A percentile compares a stretch with the other conserved stretches of the same genome.
Evolutionary conservation across 768 basidiomycete genomes (phyloP).

Genomic region (Rhodocollybia butyracea): DNA sequence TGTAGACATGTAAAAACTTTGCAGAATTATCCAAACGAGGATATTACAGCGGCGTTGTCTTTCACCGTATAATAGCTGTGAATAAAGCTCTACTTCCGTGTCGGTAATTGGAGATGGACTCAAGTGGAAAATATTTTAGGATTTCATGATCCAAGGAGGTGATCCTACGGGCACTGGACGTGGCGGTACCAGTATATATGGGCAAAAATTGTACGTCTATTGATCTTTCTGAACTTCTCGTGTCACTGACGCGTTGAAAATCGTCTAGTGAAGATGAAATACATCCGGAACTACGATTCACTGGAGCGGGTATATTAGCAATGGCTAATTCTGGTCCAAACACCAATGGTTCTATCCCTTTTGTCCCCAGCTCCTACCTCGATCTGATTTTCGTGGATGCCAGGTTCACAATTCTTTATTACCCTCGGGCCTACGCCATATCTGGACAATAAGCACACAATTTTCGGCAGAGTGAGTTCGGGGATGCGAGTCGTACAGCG

Average conservation of each 20-base stretch:
- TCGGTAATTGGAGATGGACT: background rate
- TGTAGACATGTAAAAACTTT: slow-evolving; percentile 93
- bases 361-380: slow-evolving; percentile 15
- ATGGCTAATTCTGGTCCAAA: slow-evolving; percentile 99
- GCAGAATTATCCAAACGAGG: slow-evolving; percentile 85
- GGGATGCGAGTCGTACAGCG: slow-evolving; percentile 93
- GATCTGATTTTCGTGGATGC: slow-evolving; percentile 55
- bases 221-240: background rate
- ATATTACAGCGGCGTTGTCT: slow-evolving; percentile 88
- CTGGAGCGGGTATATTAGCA: slow-evolving; percentile 7
- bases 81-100: slow-evolving; percentile 16
- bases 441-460: slow-evolving; percentile 82
- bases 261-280: slow-evolving; percentile 71
- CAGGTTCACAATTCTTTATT: slow-evolving; percentile 93
- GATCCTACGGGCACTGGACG: slow-evolving; percentile 74
- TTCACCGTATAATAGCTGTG: slow-evolving; percentile 90
- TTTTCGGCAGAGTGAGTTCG: slow-evolving; percentile 84
- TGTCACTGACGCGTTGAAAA: background rate
- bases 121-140: background rate
- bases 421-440: slow-evolving; percentile 81
- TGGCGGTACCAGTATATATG: slow-evolving; percentile 26
- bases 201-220: slow-evolving; percentile 74
- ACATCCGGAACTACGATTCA: slow-evolving; percentile 55
- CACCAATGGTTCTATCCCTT: slow-evolving; percentile 57
- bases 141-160: slow-evolving; percentile 96